Evolutionary conservation across 108 stramenopile species (phyloP), one percentile per base, ranked within the genome.

Genomic region (Schizochytrium sp.): DNA sequence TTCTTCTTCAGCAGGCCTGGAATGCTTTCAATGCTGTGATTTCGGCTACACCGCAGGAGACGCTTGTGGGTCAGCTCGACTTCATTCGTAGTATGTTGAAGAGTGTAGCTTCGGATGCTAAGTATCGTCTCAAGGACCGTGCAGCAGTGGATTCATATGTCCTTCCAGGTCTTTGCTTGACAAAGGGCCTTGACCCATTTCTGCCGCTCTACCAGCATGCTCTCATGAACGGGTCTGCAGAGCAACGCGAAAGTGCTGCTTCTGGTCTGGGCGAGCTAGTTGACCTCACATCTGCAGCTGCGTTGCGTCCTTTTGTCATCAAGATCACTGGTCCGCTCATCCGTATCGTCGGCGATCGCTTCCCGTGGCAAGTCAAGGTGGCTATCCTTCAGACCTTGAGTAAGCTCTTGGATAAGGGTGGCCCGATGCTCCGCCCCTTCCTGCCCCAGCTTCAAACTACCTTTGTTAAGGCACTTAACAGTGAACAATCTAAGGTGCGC

Each of bases 381-480:
- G 97, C 98, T 0, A 98, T 98, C 56, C 89, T 98, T 46, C 92
- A 95, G 88, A 97, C 97, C 1, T 87, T 97, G 40, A 96, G 96
- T 13, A 92, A 97, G 41, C 96, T 98, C 58, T 91, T 98, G 53
- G 93, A 93, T 56, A 97, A 97, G 88, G 99, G 97, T 47, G 98
- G 98, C 57, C 93, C 95, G 5, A 95, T 96, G 42, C 92, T 99
- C 40, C 95, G 97, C 90, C 97, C 98, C 5, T 98, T 99, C 87
- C 97, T 98, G 41, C 99, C 99, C 13, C 99, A 99, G 90, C 98
- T 99, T 60, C 99, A 99, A 88, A 99, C 99, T 15, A 99, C 99
- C 4, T 98, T 99, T 89, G 96, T 98, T 40, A 99, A 99, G 91
- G 96, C 97, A n/a, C 93, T 99, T 7, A 95, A 96, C 49, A 98